Evolutionary conservation across 371 early-diverging fungal species (phyloP).

Genomic region (Dipsacomyces acuminosporus): DNA sequence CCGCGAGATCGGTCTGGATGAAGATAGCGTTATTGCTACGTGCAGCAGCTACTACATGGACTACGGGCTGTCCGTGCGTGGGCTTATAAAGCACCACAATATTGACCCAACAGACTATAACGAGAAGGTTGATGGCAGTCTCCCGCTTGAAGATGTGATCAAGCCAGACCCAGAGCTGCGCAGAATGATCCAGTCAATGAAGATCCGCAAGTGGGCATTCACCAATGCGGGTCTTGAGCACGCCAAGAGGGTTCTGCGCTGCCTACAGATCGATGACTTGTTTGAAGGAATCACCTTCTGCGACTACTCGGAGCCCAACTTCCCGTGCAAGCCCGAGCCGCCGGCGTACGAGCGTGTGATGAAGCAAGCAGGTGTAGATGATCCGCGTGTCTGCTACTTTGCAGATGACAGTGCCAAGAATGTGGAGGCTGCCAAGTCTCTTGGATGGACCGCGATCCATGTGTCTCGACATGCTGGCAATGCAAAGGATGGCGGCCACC

Average conservation of each 20-base stretch:
- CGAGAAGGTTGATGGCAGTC: conserved; percentile 62
- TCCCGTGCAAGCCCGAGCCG: conserved; percentile 73
- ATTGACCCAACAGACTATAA: conserved; percentile 64
- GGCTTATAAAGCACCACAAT: conserved; percentile 63
- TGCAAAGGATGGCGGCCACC: conserved; percentile 55
- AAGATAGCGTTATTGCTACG: conserved; percentile 47
- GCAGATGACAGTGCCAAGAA: conserved; percentile 73
- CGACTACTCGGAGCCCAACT: conserved; percentile 64
- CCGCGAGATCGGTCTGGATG: conserved; percentile 51
- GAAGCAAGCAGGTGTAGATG: conserved; percentile 60
- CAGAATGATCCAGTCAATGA: conserved; percentile 56
- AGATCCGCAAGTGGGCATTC: conserved; percentile 72
- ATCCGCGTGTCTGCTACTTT: conserved; percentile 60
- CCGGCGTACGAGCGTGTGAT: conserved; percentile 60
- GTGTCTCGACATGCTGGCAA: conserved; percentile 47
- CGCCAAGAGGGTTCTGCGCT: conserved; percentile 60
- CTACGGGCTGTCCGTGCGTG: conserved; percentile 78
- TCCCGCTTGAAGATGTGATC: conserved; percentile 66
- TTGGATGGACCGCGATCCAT: conserved; percentile 72
- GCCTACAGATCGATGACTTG: conserved; percentile 64
- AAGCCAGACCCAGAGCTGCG: conserved; percentile 59
- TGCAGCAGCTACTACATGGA: conserved; percentile 57
- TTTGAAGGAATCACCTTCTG: conserved; percentile 79
- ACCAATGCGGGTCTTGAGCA: conserved; percentile 79
- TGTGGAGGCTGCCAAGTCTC: conserved; percentile 55